Evolutionary conservation across 306 rosid species (phyloP), one percentile per base, ranked within the genome.

Genomic region (Gastrolobium villosum): DNA sequence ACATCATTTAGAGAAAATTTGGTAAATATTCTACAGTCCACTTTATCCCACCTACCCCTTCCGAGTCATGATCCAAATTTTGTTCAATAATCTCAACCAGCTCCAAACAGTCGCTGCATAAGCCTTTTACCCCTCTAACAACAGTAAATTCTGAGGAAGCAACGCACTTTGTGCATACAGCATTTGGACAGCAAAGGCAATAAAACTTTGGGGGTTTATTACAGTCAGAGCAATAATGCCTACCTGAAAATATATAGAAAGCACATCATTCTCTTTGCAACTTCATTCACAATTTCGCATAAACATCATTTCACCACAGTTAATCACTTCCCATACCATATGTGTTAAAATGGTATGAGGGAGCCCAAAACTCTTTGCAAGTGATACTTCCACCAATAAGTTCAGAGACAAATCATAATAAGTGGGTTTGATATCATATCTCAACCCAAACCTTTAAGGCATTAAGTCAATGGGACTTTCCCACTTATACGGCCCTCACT

Each of bases 101-200:
- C 53, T 82, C 77, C 76, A 70, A 70, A 81, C 98, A 94, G 0
- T 87, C 81, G 0, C 5, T 1, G 81, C 98, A 94, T 39, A 94
- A 73, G 7, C 92, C 94, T 26, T 84, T 78, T 35, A 70, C 80
- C 71, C 78, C 81, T 60, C 56, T 76, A 65, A 88, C 56, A 5
- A 7, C 20, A 1, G 77, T 63, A 75, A 90, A 87, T 48, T 81
- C 84, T 0, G 79, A 82, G 39, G 36, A n/a, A n/a, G 49, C 39
- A 48, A 79, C 3, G 74, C 97, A 89, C 34, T 60, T 69, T 37
- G 31, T 60, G 77, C 97, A 94, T 35, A 87, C 34, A 44, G 94
- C 81, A 28, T 62, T 50, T 66, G 90, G 91, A 76, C 96, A 94
- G 70, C 91, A 84, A 66, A 88, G 41, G 73, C 98, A 94, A 56